Base-by-base conservation (phyloP, 1,139 yeast genomes). In the Kurtzmaniella natalensis region DNA sequence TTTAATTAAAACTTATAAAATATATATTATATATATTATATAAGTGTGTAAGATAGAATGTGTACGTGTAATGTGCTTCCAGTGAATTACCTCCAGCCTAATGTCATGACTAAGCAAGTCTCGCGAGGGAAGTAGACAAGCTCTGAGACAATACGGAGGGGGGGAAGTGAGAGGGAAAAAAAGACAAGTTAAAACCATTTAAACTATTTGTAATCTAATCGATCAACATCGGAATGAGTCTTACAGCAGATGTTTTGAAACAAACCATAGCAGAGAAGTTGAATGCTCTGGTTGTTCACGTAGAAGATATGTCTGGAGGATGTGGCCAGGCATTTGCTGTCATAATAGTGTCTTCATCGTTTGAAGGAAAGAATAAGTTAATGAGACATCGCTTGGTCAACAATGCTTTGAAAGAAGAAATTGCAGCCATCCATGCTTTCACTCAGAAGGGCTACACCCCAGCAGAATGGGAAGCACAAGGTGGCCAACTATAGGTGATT, bases 251-350 rank as follows among this genome's bases (percentile, higher is more conserved):
- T 9, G 45, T 62, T 7, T 57, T 78, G 22, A 65, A 72, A 39
- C 51, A 55, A 7, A 58, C 70, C 23, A 77, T 78, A 34, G 57
- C 63, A 38, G 69, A 72, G n/a, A 57, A 78, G 34, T 62, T 78
- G 17, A 57, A 62, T 19, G 81, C 83, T 2, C 46, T 55, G 1
- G 64, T 76, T 37, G 84, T 76, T 4, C 77, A 76, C 46, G 85
- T 79, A 4, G 82, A 78, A 46, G 82, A 76, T 41, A 77, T 81
- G 74, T 78, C 86, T 26, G 88, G 94, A 6, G 94, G 94, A 0
- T 83, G 94, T 54, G 94, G 94, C 4, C 94, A 83, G 52, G 92
- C 94, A 3, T 83, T 81, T 59, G 89, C 87, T 5, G 87, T 88
- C 25, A 74, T 85, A 3, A 89, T 94, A 18, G 96, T 92, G 14